Base-by-base conservation (phyloP, 2,329 filamentous ascomycete genomes). In the Penicillium sumatraense region DNA sequence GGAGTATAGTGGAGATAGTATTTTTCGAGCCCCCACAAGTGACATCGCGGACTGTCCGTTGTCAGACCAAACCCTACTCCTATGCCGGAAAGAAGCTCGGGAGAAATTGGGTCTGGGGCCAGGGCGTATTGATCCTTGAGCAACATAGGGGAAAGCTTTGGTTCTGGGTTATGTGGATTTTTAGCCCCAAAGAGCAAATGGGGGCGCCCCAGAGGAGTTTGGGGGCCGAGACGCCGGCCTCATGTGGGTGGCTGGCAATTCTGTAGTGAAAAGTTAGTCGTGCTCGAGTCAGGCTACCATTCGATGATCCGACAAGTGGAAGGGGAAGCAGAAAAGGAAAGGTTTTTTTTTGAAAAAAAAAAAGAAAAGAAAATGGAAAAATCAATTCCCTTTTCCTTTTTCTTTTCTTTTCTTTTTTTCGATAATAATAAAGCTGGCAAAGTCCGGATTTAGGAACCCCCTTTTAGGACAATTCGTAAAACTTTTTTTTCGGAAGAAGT, bases 131-230 rank as follows among this genome's bases (percentile, higher is more conserved):
- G 60, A 64, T 66, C 60, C 58, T 64, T 59, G 53, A 54, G 49
- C 57, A 49, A 54, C 50, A 57, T 33, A 56, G 36, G 52, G 33
- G 51, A 48, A 52, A 53, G 46, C 57, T 57, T 52, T 49, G 38
- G 31, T 53, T 50, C 49, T 49, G 29, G 54, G 50, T 31, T 53
- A 46, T 27, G 60, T 60, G 60, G 54, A 13, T 42, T 51, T 59
- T 53, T 62, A 61, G 62, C 63, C 62, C 63, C 62, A 61, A 50
- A 42, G 46, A 54, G 51, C 29, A 46, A 63, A 57, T 60, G 61
- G 57, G 18, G 59, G 60, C 60, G 48, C 23, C 51, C 35, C 24
- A 42, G 10, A 33, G 49, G 23, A 23, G 31, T 49, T 65, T 65
- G 57, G 63, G 63, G 63, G 60, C 63, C 62, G 58, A 60, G 58